Base-by-base conservation (phyloP, 2,329 filamentous ascomycete genomes). In the Neodidymelliopsis sp. region DNA sequence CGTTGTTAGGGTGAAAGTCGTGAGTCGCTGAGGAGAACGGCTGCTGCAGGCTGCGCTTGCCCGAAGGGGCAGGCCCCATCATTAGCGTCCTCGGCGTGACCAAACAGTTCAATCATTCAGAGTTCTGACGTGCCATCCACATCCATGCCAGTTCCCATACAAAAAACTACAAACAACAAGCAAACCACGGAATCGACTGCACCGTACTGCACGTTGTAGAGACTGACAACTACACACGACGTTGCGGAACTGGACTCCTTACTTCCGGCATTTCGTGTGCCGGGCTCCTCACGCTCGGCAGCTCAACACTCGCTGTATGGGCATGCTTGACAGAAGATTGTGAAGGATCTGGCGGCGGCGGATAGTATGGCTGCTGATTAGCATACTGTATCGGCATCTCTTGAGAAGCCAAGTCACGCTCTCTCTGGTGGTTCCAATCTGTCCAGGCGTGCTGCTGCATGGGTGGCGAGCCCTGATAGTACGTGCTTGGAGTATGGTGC, bases 1-100 rank as follows among this genome's bases (percentile, higher is more conserved):
- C 59, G 57, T 61, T 62, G 45, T 40, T 7, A 10, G 22, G 34
- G 28, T 27, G 13, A 12, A 30, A 20, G 27, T 16, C 30, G 53
- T 63, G 54, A 62, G 55, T 63, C 55, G 59, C 40, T 52, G 49
- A 22, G 20, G 15, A 49, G 34, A 42, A 20, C 24, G 9, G 35
- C 38, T 11, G 15, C 30, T 39, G 36, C 40, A 42, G 35, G 24
- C 18, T 25, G 39, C 49, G 33, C 38, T 48, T 55, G 18, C 54
- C 40, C 4, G 18, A 43, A 49, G 20, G n/a, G 58, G 54, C 36
- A 55, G 49, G 49, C 40, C 34, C 38, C 34, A 39, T 20, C 1
- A 6, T 4, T 51, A 36, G 41, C 35, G 23, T 12, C 8, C 11
- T 27, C 24, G n/a, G n/a, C n/a, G n/a, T n/a, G n/a, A n/a, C n/a